Conservation (phyloP, 2,329 filamentous ascomycete species). For the Ustulina deusta region DNA sequence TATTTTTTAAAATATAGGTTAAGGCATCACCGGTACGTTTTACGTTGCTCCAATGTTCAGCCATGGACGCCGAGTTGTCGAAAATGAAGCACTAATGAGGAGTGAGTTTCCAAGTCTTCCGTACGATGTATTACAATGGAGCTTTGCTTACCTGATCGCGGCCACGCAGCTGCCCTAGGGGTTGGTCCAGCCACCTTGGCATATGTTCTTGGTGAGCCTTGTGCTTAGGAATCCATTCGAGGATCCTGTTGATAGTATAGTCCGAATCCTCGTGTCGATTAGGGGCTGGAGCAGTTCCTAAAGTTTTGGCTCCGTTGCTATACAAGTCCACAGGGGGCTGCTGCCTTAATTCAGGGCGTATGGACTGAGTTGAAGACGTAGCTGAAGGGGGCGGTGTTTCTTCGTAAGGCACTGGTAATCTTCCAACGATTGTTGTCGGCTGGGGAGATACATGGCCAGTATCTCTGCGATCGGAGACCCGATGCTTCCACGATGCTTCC, state of each 20-base stretch:
- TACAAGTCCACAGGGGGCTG: not conserved
- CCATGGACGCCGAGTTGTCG: conserved; percentile 21
- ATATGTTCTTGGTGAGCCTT: not conserved
- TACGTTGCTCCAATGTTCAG: conserved; percentile 1
- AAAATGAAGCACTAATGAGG: conserved; percentile 7
- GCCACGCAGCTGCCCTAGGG: not conserved
- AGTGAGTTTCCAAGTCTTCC: not conserved
- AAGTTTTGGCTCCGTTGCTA: not conserved
- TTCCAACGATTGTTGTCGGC: not conserved
- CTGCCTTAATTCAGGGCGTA: not conserved
- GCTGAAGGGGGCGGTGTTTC: not conserved
- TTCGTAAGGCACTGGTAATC: not conserved
- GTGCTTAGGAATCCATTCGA: conserved; percentile 18
- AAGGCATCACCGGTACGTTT: conserved; percentile 13
- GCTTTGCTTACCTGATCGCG: conserved; percentile 17
- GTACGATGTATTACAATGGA: not conserved
- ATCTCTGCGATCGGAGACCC: not conserved
- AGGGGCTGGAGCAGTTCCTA: too few relatives aligned
- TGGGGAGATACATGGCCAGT: not conserved
- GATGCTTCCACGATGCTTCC: not conserved
- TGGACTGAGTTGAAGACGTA: conserved; percentile 1
- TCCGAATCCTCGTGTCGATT: not conserved
- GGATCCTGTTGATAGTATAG: not conserved
- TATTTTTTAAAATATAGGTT: conserved; percentile 13
- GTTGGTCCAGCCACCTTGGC: conserved; percentile 5